phyloP scores from a whole-genome alignment of 2,329 filamentous ascomycete species.

The Calonectria multiphialidica region DNA sequence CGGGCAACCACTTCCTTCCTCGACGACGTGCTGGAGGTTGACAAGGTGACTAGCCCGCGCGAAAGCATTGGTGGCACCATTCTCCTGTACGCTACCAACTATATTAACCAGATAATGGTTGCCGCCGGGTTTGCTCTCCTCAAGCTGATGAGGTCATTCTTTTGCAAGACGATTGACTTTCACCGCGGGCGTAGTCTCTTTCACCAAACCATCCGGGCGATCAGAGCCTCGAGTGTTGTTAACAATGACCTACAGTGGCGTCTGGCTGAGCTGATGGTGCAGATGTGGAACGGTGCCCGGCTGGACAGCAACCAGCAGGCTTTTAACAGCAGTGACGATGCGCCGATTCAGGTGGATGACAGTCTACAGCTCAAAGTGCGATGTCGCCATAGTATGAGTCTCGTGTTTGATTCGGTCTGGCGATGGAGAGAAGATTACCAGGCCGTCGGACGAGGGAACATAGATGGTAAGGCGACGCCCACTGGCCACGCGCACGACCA shows the following conservation, averaged over 20 bases:
- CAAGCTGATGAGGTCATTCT: slow-evolving; percentile 83
- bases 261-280: slow-evolving; percentile 86
- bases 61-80: slow-evolving; percentile 64
- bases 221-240: slow-evolving; percentile 79
- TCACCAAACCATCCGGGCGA: slow-evolving; percentile 76
- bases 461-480: slow-evolving; percentile 72
- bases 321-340: slow-evolving; percentile 62
- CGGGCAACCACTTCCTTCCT: slow-evolving; percentile 78
- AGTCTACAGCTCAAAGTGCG: slow-evolving; percentile 85
- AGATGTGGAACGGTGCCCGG: slow-evolving; percentile 83
- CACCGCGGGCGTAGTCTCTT: slow-evolving; percentile 77
- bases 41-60: slow-evolving; percentile 60
- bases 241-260: slow-evolving; percentile 85
- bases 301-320: slow-evolving; percentile 61
- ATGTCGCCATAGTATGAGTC: slow-evolving; percentile 86
- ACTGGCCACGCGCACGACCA: slow-evolving; percentile 39
- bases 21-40: slow-evolving; percentile 70
- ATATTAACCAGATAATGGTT: slow-evolving; percentile 88
- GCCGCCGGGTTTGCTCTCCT: slow-evolving; percentile 82
- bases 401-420: slow-evolving; percentile 89
- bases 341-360: slow-evolving; percentile 71
- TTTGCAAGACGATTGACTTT: slow-evolving; percentile 78
- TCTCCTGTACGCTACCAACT: slow-evolving; percentile 77
- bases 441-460: slow-evolving; percentile 74
- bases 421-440: slow-evolving; percentile 86